Evolutionary conservation across 2,329 filamentous ascomycete species (phyloP), one percentile per base, ranked within the genome.

Genomic region (Teratosphaeria pseudoeucalypti): DNA sequence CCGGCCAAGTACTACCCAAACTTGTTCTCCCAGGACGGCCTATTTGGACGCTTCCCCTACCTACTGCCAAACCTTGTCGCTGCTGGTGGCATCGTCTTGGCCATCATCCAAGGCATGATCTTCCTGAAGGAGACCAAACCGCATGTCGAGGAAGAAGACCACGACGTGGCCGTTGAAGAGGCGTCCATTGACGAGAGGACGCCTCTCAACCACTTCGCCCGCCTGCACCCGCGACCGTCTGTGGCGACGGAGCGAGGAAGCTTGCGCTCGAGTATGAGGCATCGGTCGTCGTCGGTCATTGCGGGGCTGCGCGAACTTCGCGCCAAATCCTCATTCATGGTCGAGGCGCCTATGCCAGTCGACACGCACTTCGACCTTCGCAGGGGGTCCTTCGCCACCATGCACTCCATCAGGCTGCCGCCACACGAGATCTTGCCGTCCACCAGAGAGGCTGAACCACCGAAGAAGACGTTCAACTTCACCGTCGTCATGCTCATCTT

Each of bases 71-170:
- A 96, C 72, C 75, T 95, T 19, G 80, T 95, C 57, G 95, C 91
- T 74, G 86, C 89, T 37, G 74, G 75, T 43, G 77, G 95, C 61
- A 82, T 95, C 61, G 74, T 92, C 43, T 69, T 90, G 62, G 92
- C 90, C 73, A 90, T 95, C 63, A 67, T 90, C 43, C 78, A 88
- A 59, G 88, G 90, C 19, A 90, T 87, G 69, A 76, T 92, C 55
- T 81, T 94, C 34, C 81, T 96, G 3, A 82, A 92, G 60, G 91
- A 96, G 74, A 95, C 91, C 4, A 90, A 95, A 71, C 89, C 90
- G 7, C 86, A 89, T 65, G 82, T 86, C 67, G 79, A 81, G 5
- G 57, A 34, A 19, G 37, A 55, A 39, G 74, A 71, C 66, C 74
- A 71, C 55, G 70, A 66, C 12, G 67, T 69, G 49, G 70, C 71